These are phyloP conservation scores for Yamadazyma epiphylla DNA, from an alignment of 1,139 yeast genomes.

Conservation along the genomic window DNA sequence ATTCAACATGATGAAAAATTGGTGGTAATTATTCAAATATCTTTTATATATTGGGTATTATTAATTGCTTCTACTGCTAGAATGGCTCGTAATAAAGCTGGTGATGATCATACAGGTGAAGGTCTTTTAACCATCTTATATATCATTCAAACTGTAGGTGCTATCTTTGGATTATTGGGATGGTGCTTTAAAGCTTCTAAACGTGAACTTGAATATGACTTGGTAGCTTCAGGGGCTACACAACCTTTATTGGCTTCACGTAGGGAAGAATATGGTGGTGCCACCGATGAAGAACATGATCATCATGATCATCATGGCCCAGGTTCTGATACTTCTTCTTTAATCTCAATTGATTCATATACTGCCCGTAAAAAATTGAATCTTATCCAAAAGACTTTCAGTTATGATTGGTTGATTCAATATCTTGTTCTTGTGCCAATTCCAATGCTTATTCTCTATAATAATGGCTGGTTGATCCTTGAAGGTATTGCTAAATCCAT, in stretches of 20 bases:
- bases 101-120: slow-evolving; percentile 59
- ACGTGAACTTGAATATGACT: slow-evolving; percentile 17
- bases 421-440: slow-evolving; percentile 65
- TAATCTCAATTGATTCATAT: slow-evolving; percentile 13
- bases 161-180: slow-evolving; percentile 52
- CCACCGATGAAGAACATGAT: slow-evolving; percentile 13
- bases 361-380: slow-evolving; percentile 11
- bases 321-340: slow-evolving; percentile 15
- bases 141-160: slow-evolving; percentile 46
- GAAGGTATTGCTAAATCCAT: slow-evolving; percentile 67
- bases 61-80: slow-evolving; percentile 46
- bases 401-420: slow-evolving; percentile 82
- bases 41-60: slow-evolving; percentile 53
- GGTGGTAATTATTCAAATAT: slow-evolving; percentile 55
- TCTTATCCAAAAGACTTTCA: slow-evolving; percentile 37
- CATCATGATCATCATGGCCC: slow-evolving; percentile 6
- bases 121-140: slow-evolving; percentile 52
- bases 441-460: slow-evolving; percentile 49
- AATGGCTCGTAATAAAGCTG: slow-evolving; percentile 33
- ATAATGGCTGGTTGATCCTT: slow-evolving; percentile 50
- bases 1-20: slow-evolving; percentile 69
- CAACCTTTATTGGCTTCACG: slow-evolving; percentile 28
- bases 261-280: slow-evolving; percentile 21
- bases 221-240: slow-evolving; percentile 9
- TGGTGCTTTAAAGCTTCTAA: slow-evolving; percentile 32